Evolutionary conservation across 768 basidiomycete genomes (phyloP), one percentile per base, ranked within the genome.

Genomic region (Cubamyces lactineus): DNA sequence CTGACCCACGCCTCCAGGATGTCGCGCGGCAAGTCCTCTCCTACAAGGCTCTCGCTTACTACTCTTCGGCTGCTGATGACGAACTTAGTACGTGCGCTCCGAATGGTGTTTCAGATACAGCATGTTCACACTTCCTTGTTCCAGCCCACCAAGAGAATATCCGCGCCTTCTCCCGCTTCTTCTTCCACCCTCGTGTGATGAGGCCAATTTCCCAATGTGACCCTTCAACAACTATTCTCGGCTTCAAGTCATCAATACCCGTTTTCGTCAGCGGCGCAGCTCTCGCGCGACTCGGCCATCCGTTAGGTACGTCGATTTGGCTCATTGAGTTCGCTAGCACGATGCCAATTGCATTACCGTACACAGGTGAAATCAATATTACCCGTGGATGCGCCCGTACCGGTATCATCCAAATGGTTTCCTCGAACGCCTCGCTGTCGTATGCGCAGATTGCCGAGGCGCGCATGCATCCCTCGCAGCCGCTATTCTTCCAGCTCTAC

Each of bases 181-280:
- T 94, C 79, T 96, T 96, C 75, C 81, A 86, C 56, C 86, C 95
- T 16, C 86, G 94, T 23, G 84, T 98, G 41, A 85, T 93, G 85
- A 84, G 81, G 50, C 75, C 83, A 3, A 82, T 91, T 9, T 83
- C 85, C 3, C 71, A 75, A 50, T 86, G 86, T 62, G 84, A 90
- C 72, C 83, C 87, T 19, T 88, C 89, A 0, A 89, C 89, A 11
- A 85, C 79, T 5, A 86, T 92, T 61, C 85, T 96, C 48, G 86
- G 92, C 15, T 86, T 82, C 72, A 78, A 77, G 52, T 85, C 86
- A 21, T 82, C 84, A 1, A 82, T 96, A 51, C 95, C 95, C 0
- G 78, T 97, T 6, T 94, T 92, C 70, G 88, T 92, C 51, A 86
- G 86, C 51, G 92, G 88, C 34, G 89, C 94, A 17, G 94, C 92